Base-by-base conservation (phyloP, 139 green algal species). In the Haematococcus sp. region DNA sequence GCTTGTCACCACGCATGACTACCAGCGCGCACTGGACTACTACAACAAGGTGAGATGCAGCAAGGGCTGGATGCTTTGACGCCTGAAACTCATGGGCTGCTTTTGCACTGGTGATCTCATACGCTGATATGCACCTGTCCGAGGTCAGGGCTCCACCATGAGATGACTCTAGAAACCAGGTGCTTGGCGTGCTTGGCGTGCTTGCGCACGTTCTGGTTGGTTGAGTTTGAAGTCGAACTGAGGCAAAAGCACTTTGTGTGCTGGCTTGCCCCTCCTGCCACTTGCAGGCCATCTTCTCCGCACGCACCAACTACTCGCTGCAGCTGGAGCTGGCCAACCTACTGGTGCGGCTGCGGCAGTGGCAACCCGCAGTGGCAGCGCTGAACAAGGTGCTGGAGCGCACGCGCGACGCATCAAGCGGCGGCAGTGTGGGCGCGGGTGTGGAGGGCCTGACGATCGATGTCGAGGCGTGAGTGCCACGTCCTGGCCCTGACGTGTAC, bases 1-100 rank as follows among this genome's bases (percentile, higher is more conserved):
- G 27, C 76, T 92, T 23, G 77, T 94, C 4, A 82, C 78, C 25
- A 89, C 83, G 49, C 90, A 94, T 40, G 77, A 93, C 81, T 94
- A 92, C 78, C 70, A 86, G 35, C 78, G 85, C 0, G 89, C 86
- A 27, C 75, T 95, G 25, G 86, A 91, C 69, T 93, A 91, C 75
- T 93, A 89, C 76, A 90, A 91, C 76, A 88, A 82, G 70, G 80
- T 83, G 35, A 23, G 34, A 13, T 49, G 30, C 7, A 9, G 61
- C 2, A 23, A 16, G 4, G n/a, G 30, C n/a, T 20, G 4, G n/a
- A 40, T 11, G 19, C 27, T 67, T 9, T 64, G 56, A 23, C 56
- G n/a, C 56, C 19, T 67, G 59, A 15, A 55, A 55, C 46, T 55
- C 59, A n/a, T 67, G 15, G 15, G 59, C n/a, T 61, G 54, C 54